These are phyloP conservation scores for Brassica rapa DNA, from an alignment of 345 rosid species.

Conservation along the genomic window DNA sequence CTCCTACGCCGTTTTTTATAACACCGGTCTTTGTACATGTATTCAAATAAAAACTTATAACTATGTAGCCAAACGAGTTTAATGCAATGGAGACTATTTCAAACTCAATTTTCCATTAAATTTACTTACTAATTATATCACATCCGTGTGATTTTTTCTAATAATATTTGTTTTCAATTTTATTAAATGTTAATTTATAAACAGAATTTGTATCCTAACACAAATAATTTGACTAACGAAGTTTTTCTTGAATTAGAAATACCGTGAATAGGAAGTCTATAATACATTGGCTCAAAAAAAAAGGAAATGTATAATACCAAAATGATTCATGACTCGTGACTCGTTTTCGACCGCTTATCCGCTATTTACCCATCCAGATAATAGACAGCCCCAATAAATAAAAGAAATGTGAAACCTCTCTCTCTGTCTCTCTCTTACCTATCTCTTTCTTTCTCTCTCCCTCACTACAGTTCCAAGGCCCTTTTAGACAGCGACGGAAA, in stretches of 20 bases:
- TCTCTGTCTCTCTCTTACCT: background rate
- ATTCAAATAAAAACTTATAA: too few relatives aligned
- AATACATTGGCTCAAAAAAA: background rate
- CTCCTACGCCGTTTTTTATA: too few relatives aligned
- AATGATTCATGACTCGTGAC: background rate
- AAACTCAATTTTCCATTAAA: too few relatives aligned
- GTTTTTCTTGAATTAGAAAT: background rate
- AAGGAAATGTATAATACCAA: background rate
- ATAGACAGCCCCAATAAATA: background rate
- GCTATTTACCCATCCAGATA: background rate
- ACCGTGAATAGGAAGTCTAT: background rate
- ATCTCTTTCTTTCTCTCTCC: background rate
- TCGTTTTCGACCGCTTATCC: background rate
- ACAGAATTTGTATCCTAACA: background rate
- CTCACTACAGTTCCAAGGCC: background rate
- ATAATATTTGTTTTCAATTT: background rate
- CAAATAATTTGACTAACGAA: too few relatives aligned
- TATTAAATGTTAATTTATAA: too few relatives aligned
- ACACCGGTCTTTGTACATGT: too few relatives aligned
- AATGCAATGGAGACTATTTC: too few relatives aligned
- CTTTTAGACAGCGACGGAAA: conserved; percentile 14
- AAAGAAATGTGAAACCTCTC: background rate
- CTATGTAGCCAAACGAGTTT: too few relatives aligned
- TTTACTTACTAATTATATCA: too few relatives aligned
- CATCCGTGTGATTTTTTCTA: too few relatives aligned